phyloP scores from a whole-genome alignment of 1,284 basidiomycete genomes.

The Ganoderma lucidum region DNA sequence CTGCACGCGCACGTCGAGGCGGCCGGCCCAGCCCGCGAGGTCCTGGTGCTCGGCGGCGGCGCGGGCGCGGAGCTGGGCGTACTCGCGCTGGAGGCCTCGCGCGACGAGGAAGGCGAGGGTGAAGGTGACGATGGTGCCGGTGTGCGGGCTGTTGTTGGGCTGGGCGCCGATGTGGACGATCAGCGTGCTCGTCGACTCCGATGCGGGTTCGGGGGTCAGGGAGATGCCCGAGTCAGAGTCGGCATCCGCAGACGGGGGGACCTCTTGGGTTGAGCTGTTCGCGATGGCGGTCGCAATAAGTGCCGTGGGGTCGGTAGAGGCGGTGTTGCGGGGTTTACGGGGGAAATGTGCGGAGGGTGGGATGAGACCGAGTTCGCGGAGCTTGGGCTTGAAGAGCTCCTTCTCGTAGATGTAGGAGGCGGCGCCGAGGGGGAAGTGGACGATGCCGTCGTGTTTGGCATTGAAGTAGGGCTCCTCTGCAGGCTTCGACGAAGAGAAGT shows the following conservation, averaged over 20 bases:
- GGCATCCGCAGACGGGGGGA: neutral
- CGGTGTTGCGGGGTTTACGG: neutral
- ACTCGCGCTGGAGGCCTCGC: slow-evolving; percentile 16
- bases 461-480: neutral
- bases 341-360: slow-evolving; percentile 9
- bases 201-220: slow-evolving; percentile 1
- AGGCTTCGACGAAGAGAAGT: slow-evolving; percentile 9
- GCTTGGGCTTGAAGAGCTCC: slow-evolving; percentile 20
- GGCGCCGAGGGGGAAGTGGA: slow-evolving; percentile 29
- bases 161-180: slow-evolving; percentile 43
- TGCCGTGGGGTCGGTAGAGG: neutral
- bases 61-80: slow-evolving; percentile 19
- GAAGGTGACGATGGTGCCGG: slow-evolving; percentile 41
- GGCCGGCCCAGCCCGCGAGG: slow-evolving; percentile 16
- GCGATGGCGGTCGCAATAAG: neutral
- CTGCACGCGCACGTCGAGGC: slow-evolving; percentile 31
- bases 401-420: slow-evolving; percentile 28
- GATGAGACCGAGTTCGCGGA: slow-evolving; percentile 24
- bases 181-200: slow-evolving; percentile 13
- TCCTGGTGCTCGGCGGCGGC: slow-evolving; percentile 7
- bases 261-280: neutral
- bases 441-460: slow-evolving; percentile 27
- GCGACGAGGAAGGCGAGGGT: slow-evolving; percentile 39
- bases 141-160: slow-evolving; percentile 44
- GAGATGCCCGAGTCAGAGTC: slow-evolving; percentile 12